phyloP scores from a whole-genome alignment of 1,284 basidiomycete genomes.

The Psilocybe mexicana region DNA sequence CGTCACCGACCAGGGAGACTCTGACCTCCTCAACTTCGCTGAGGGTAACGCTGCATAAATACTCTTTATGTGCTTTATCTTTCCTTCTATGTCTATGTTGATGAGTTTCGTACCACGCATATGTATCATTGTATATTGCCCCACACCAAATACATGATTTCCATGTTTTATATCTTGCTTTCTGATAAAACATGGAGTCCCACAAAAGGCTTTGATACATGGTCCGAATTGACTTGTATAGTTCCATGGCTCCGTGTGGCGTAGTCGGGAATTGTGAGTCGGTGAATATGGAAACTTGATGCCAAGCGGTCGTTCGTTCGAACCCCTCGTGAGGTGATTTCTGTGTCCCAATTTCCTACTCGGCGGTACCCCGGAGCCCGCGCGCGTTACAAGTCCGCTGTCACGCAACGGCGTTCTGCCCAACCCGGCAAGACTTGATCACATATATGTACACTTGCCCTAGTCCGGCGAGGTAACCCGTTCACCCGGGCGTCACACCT shows the following conservation, averaged over 20 bases:
- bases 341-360: not conserved
- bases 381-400: not conserved
- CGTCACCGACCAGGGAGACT: constrained; percentile 95
- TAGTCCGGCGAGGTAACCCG: too few relatives aligned
- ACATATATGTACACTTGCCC: too few relatives aligned
- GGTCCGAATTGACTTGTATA: too few relatives aligned
- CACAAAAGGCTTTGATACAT: too few relatives aligned
- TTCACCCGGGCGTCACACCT: too few relatives aligned
- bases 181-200: too few relatives aligned
- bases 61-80: not conserved
- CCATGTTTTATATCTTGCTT: not conserved
- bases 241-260: not conserved
- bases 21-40: constrained; percentile 55
- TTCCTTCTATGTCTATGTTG: not conserved
- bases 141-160: not conserved
- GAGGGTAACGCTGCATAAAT: constrained; percentile 35
- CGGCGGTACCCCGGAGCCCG: not conserved
- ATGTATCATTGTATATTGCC: not conserved
- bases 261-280: constrained; percentile 3
- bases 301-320: constrained; percentile 10
- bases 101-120: not conserved
- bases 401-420: not conserved
- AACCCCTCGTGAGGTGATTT: constrained; percentile 12
- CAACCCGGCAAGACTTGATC: too few relatives aligned
- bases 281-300: not conserved